Conservation (phyloP, 805 yeast genomes). For the Yamadazyma sp. region DNA sequence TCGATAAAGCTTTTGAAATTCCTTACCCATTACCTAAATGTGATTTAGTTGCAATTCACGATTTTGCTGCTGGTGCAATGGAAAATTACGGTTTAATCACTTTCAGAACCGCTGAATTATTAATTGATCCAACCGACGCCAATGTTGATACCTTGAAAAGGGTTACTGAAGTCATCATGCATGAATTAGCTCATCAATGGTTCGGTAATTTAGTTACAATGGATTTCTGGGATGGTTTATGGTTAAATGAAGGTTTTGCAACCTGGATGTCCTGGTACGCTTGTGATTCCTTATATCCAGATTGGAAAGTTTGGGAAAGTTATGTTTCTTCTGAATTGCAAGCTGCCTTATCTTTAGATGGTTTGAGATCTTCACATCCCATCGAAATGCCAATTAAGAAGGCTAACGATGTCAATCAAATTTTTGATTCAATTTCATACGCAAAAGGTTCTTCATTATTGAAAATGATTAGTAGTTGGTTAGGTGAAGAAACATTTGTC, state of each 20-base stretch:
- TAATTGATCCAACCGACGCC: constrained; percentile 69
- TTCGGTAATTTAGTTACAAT: constrained; percentile 86
- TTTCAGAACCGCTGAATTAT: constrained; percentile 71
- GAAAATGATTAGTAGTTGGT: constrained; percentile 77
- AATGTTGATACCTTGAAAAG: constrained; percentile 62
- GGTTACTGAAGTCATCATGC: constrained; percentile 84
- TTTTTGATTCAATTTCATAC: constrained; percentile 81
- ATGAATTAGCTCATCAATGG: constrained; percentile 92
- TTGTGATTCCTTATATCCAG: constrained; percentile 71
- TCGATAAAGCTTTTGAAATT: constrained; percentile 69
- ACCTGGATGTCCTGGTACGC: constrained; percentile 91
- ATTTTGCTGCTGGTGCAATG: constrained; percentile 87
- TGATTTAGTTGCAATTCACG: constrained; percentile 81
- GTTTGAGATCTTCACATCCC: constrained; percentile 81
- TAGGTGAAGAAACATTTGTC: constrained; percentile 73
- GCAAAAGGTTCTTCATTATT: constrained; percentile 76
- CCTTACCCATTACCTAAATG: constrained; percentile 77
- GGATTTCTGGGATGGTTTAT: constrained; percentile 91
- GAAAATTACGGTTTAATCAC: constrained; percentile 83
- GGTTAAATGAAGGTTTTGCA: constrained; percentile 89
- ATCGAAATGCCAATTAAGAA: constrained; percentile 77
- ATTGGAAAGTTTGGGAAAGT: constrained; percentile 84
- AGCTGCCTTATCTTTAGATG: constrained; percentile 70
- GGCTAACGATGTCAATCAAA: constrained; percentile 79
- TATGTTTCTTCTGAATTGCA: constrained; percentile 78